These are phyloP conservation scores for Bretziella fagacearum DNA, from an alignment of 2,329 filamentous ascomycete genomes.

Conservation along the genomic window DNA sequence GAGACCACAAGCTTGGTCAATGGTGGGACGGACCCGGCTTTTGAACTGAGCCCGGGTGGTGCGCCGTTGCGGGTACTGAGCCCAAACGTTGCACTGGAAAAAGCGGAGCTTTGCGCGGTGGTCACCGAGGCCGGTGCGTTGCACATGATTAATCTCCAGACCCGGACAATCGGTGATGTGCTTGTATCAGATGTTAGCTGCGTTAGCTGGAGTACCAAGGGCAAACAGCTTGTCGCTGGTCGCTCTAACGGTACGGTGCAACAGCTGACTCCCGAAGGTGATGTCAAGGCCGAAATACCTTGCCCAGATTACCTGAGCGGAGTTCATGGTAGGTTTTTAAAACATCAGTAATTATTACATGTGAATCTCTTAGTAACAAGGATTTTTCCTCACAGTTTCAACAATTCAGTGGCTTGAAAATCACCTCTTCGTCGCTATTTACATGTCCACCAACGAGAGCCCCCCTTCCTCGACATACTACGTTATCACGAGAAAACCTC, in stretches of 20 bases:
- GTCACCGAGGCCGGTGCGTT: constrained; percentile 69
- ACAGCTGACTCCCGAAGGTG: constrained; percentile 72
- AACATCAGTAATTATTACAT: background rate
- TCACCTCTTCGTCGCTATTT: constrained; percentile 62
- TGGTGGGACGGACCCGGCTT: constrained; percentile 48
- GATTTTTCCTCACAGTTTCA: constrained; percentile 40
- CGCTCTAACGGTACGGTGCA: constrained; percentile 60
- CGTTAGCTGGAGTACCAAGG: constrained; percentile 78
- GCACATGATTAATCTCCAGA: constrained; percentile 64
- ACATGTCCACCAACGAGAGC: constrained; percentile 47
- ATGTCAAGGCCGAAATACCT: constrained; percentile 61
- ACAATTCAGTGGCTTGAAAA: constrained; percentile 81
- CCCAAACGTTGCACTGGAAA: constrained; percentile 63
- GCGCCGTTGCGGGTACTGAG: constrained; percentile 55
- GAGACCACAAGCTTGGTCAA: constrained; percentile 51
- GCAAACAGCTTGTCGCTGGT: constrained; percentile 83
- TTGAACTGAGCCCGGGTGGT: constrained; percentile 63
- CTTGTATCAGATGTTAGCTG: constrained; percentile 65
- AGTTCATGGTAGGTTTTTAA: constrained; percentile 49
- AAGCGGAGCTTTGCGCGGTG: constrained; percentile 59
- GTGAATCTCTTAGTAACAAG: constrained; percentile 5
- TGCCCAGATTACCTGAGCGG: constrained; percentile 50
- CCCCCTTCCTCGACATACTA: constrained; percentile 56
- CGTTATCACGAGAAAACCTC: constrained; percentile 51
- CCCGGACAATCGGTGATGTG: constrained; percentile 42